Percentiles rank a stretch among this genome's conserved stretches.
Conservation (phyloP, 2,329 filamentous ascomycete species). For the Phyllosticta citrichinensis region DNA sequence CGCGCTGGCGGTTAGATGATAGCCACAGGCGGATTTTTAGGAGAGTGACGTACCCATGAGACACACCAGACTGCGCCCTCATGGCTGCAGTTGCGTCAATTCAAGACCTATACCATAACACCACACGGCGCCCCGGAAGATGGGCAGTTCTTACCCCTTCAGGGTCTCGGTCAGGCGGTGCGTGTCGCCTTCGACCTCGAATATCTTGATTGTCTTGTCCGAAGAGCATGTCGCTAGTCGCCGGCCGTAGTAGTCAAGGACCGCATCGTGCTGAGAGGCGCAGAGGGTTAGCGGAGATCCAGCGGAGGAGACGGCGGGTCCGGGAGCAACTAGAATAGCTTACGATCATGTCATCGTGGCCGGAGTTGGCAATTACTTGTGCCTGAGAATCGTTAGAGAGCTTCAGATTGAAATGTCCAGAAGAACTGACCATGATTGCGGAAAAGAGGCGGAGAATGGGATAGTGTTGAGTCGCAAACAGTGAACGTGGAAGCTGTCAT, state of each 20-base stretch:
- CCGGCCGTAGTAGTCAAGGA: constrained; percentile 95
- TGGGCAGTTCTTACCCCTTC: constrained; percentile 60
- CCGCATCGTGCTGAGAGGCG: constrained; percentile 69
- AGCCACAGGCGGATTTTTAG: not conserved
- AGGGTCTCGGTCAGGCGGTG: constrained; percentile 86
- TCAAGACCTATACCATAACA: not conserved
- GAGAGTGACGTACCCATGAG: constrained; percentile 55
- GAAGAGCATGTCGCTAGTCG: constrained; percentile 95
- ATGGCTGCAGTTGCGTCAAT: constrained; percentile 50
- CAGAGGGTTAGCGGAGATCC: constrained; percentile 4
- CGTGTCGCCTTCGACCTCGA: constrained; percentile 88
- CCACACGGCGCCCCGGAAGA: not conserved
- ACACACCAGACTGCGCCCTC: constrained; percentile 98
- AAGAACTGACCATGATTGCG: constrained; percentile 11
- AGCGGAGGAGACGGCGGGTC: constrained; percentile 4
- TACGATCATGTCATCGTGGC: constrained; percentile 99
- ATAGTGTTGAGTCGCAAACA: constrained; percentile 1
- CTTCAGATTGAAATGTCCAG: not conserved
- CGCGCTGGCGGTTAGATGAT: not conserved
- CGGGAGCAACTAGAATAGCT: constrained; percentile 30
- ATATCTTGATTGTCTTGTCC: constrained; percentile 98
- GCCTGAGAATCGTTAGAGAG: constrained; percentile 38
- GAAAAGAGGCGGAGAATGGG: constrained; percentile 2
- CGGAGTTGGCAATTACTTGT: constrained; percentile 73
- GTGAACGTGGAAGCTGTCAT: constrained; percentile 10